These are phyloP conservation scores for Leptographium radiaticola DNA, from an alignment of 2,329 filamentous ascomycete species.

Conservation along the genomic window DNA sequence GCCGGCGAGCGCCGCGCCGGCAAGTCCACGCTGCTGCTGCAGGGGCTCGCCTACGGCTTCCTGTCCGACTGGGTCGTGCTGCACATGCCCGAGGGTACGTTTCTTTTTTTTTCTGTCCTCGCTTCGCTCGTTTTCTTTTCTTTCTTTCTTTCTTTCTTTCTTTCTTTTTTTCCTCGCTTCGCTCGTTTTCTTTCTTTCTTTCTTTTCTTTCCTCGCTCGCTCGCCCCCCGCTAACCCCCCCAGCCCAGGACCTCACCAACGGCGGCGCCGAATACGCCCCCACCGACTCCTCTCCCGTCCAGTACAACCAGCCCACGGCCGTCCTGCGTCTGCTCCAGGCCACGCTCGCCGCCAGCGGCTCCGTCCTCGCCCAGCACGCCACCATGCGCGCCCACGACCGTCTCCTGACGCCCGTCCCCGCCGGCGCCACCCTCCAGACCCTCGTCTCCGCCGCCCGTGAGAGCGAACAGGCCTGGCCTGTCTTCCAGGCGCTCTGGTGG, in stretches of 20 bases:
- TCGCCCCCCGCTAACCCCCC: neutral
- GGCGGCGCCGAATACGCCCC: slow-evolving; percentile 72
- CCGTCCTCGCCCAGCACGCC: slow-evolving; percentile 42
- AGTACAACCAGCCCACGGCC: slow-evolving; percentile 71
- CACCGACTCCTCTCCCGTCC: slow-evolving; percentile 38
- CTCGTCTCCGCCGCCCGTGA: slow-evolving; percentile 62
- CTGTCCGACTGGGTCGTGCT: slow-evolving; percentile 81
- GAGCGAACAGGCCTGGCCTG: slow-evolving; percentile 63
- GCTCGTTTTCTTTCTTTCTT: neutral
- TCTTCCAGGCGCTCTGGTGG: slow-evolving; percentile 68
- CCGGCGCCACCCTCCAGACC: slow-evolving; percentile 50
- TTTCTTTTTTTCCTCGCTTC: neutral
- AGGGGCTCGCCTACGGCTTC: slow-evolving; percentile 71
- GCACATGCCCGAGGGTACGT: slow-evolving; percentile 73
- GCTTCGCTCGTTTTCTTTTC: neutral
- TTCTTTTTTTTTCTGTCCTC: neutral
- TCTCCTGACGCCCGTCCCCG: slow-evolving; percentile 46
- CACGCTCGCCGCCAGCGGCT: slow-evolving; percentile 59
- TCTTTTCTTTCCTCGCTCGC: neutral
- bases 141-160: neutral
- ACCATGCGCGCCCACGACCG: slow-evolving; percentile 27
- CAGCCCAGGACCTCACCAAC: slow-evolving; percentile 69
- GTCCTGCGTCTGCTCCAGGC: slow-evolving; percentile 60
- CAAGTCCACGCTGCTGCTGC: slow-evolving; percentile 77
- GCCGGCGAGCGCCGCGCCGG: slow-evolving; percentile 63